Conservation (phyloP, 2,329 filamentous ascomycete species). For the Acarospora socialis region DNA sequence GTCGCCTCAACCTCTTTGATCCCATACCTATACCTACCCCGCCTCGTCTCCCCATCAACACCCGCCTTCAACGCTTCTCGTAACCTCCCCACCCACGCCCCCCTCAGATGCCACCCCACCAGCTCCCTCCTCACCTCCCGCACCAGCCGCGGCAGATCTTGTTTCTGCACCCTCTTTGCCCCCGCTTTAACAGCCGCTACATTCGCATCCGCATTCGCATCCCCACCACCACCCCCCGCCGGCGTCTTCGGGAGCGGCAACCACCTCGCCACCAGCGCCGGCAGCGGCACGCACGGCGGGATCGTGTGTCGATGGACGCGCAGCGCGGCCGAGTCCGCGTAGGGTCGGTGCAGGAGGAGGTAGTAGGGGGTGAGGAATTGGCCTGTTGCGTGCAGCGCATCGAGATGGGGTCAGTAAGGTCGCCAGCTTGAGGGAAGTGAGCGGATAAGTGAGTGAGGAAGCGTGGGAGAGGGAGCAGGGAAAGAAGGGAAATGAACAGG, state of each 20-base stretch:
- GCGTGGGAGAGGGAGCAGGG: conserved; percentile 15
- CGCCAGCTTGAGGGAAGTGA: conserved; percentile 14
- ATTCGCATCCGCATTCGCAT: conserved; percentile 12
- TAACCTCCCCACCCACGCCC: too few relatives aligned
- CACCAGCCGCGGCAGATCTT: conserved; percentile 25
- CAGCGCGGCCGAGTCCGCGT: conserved; percentile 16
- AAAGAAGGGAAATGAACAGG: too few relatives aligned
- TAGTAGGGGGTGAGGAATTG: conserved; percentile 30
- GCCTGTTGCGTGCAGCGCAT: conserved; percentile 26
- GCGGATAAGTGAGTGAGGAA: too few relatives aligned
- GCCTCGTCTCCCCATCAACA: conserved; percentile 3
- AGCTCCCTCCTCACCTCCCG: conserved; percentile 27
- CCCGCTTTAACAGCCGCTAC: conserved; percentile 10
- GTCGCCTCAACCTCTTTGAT: conserved; percentile 24
- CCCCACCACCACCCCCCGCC: conserved; percentile 3
- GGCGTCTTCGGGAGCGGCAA: conserved; percentile 15
- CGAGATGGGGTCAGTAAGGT: conserved; percentile 29
- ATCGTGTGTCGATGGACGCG: conserved; percentile 30
- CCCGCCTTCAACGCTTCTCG: conserved; percentile 22
- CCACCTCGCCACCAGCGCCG: conserved; percentile 24
- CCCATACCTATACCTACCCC: conserved; percentile 9
- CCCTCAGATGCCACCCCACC: conserved; percentile 27
- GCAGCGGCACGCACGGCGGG: conserved; percentile 29
- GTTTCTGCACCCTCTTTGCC: conserved; percentile 17
- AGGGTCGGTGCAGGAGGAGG: conserved; percentile 22